Conservation (phyloP, 2,329 filamentous ascomycete genomes). For the Fusarium continuum region DNA sequence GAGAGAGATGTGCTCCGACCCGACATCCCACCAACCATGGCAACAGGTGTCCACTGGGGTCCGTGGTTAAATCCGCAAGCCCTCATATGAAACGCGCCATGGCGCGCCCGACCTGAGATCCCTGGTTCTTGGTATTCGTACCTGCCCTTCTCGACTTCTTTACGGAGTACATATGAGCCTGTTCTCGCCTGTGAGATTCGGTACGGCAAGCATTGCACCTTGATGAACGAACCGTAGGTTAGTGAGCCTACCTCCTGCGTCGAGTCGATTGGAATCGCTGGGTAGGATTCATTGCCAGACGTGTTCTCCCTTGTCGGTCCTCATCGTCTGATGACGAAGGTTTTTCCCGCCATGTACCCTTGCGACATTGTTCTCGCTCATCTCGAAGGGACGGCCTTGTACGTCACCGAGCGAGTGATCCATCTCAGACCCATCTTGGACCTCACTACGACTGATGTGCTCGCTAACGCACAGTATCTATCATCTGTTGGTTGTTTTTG, state of each 20-base stretch:
- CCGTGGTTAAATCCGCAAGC: conserved; percentile 18
- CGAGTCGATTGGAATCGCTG: conserved; percentile 3
- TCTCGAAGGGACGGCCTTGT: conserved; percentile 6
- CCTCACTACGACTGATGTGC: neutral
- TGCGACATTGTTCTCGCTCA: neutral
- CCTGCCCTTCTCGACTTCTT: conserved; percentile 28
- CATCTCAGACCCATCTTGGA: neutral
- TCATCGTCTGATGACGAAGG: conserved; percentile 22
- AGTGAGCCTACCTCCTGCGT: neutral
- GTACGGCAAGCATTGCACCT: neutral
- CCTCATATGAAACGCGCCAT: conserved; percentile 37
- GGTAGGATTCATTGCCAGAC: neutral
- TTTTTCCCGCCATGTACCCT: neutral
- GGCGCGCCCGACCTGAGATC: conserved; percentile 26
- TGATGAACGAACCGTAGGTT: neutral
- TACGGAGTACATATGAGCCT: neutral
- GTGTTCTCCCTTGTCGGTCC: conserved; percentile 20
- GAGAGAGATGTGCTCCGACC: conserved; percentile 8
- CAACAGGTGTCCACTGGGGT: conserved; percentile 6
- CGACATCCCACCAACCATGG: conserved; percentile 21
- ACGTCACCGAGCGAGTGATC: neutral
- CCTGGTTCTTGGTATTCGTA: conserved; percentile 13
- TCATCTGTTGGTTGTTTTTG: neutral
- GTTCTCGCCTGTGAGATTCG: neutral
- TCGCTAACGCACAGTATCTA: conserved; percentile 5